Evolutionary conservation across 2,329 filamentous ascomycete species (phyloP).

Genomic region (Xylariales sp.): DNA sequence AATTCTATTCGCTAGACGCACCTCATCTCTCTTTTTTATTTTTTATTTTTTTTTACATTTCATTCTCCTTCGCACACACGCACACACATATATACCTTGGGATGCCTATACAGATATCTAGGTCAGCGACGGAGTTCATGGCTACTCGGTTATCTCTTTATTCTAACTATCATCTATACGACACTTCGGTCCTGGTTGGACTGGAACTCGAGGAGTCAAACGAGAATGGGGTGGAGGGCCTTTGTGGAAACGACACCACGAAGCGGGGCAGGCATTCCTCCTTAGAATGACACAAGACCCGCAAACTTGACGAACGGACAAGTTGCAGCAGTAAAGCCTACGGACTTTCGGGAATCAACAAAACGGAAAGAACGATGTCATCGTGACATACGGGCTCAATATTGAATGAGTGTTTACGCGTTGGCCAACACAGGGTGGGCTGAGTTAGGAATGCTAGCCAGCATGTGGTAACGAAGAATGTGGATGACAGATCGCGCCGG

Average conservation of each 20-base stretch:
- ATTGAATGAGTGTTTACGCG: constrained; percentile 10
- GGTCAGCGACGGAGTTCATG: constrained; percentile 45
- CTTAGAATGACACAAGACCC: constrained; percentile 10
- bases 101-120: constrained; percentile 35
- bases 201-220: constrained; percentile 18
- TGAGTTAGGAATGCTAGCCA: constrained; percentile 7
- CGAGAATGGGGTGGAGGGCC: constrained; percentile 6
- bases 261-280: constrained; percentile 8
- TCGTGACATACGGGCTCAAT: background rate
- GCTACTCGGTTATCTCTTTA: constrained; percentile 29
- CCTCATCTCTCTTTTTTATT: constrained; percentile 24
- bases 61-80: constrained; percentile 26
- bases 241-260: constrained; percentile 8
- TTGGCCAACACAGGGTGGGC: background rate
- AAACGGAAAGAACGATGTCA: constrained; percentile 12
- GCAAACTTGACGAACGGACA: constrained; percentile 21
- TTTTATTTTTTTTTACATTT: constrained; percentile 12
- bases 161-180: constrained; percentile 10
- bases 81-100: constrained; percentile 26
- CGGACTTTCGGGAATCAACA: constrained; percentile 1
- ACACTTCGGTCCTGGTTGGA: constrained; percentile 9
- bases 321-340: background rate
- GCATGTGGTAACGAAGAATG: constrained; percentile 23
- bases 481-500: constrained; percentile 5
- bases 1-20: constrained; percentile 35